Evolutionary conservation across 371 early-diverging fungal genomes (phyloP).

Genomic region (Mortierella sp.): DNA sequence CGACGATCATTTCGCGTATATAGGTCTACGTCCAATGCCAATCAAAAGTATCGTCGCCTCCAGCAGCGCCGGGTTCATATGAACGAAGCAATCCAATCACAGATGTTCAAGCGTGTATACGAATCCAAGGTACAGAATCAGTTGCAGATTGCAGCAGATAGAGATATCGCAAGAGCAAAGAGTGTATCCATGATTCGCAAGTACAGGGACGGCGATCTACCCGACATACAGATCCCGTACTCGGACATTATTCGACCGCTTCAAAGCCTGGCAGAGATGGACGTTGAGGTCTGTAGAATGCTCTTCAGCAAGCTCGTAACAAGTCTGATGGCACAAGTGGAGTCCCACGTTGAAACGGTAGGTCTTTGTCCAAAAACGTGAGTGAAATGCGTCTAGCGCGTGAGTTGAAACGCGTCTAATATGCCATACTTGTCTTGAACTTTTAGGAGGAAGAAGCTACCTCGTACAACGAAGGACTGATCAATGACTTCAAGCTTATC

Average conservation of each 20-base stretch:
- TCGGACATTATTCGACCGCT: slow-evolving; percentile 75
- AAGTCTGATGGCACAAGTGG: slow-evolving; percentile 55
- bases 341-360: slow-evolving; percentile 46
- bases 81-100: slow-evolving; percentile 5
- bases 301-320: slow-evolving; percentile 63
- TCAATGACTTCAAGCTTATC: slow-evolving; percentile 47
- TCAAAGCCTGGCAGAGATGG: slow-evolving; percentile 67
- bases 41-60: slow-evolving; percentile 32
- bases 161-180: slow-evolving; percentile 63
- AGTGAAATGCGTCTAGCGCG: background rate
- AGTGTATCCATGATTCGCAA: slow-evolving; percentile 68
- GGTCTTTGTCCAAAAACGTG: background rate
- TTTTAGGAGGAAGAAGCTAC: slow-evolving; percentile 43
- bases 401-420: background rate
- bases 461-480: slow-evolving; percentile 49
- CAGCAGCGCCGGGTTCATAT: slow-evolving; percentile 19
- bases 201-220: slow-evolving; percentile 80
- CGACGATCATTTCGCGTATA: no score
- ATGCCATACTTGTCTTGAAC: slow-evolving; percentile 13
- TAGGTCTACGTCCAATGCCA: slow-evolving; percentile 6
- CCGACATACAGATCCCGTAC: slow-evolving; percentile 77
- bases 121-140: slow-evolving; percentile 21
- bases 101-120: slow-evolving; percentile 22
- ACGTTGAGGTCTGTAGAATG: slow-evolving; percentile 71
- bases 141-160: slow-evolving; percentile 9